Percentiles rank a stretch among this genome's conserved stretches.
Evolutionary conservation across 2,329 filamentous ascomycete species (phyloP).

Genomic region (Geosmithia flava): DNA sequence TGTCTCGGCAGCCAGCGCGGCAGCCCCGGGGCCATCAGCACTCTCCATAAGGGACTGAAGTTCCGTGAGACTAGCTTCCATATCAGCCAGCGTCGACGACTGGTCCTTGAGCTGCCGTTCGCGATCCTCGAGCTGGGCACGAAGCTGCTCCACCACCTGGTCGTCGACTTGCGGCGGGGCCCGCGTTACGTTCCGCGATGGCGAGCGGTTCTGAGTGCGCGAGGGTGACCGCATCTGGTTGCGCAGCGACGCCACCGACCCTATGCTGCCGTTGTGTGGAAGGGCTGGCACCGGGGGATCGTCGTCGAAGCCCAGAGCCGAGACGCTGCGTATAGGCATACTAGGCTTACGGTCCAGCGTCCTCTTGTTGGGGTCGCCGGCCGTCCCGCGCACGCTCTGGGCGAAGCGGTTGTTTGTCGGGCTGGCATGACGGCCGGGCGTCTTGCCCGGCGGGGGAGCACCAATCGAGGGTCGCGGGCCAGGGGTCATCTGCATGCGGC

Average conservation of each 20-base stretch:
- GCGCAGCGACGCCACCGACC: slow-evolving; percentile 42
- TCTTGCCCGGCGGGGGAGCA: slow-evolving; percentile 32
- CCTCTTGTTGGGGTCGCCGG: slow-evolving; percentile 49
- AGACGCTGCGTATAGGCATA: slow-evolving; percentile 44
- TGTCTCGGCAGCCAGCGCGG: slow-evolving; percentile 29
- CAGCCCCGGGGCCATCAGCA: slow-evolving; percentile 26
- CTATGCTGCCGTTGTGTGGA: slow-evolving; percentile 40
- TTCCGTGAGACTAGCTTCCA: slow-evolving; percentile 80
- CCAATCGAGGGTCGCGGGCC: slow-evolving; percentile 41
- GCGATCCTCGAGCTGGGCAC: slow-evolving; percentile 65
- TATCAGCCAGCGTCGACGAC: slow-evolving; percentile 67
- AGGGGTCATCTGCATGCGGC: slow-evolving; percentile 48
- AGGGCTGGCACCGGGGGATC: slow-evolving; percentile 26
- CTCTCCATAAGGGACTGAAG: slow-evolving; percentile 57
- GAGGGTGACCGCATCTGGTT: slow-evolving; percentile 37
- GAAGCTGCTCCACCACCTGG: slow-evolving; percentile 63
- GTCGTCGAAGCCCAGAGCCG: slow-evolving; percentile 48
- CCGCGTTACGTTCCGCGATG: slow-evolving; percentile 22
- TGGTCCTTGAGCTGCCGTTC: slow-evolving; percentile 87
- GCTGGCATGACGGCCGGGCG: slow-evolving; percentile 22
- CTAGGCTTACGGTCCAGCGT: slow-evolving; percentile 36
- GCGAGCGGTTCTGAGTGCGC: slow-evolving; percentile 35
- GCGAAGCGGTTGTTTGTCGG: slow-evolving; percentile 43
- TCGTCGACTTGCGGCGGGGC: slow-evolving; percentile 46
- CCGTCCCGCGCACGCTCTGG: slow-evolving; percentile 48